Evolutionary conservation across 495 filamentous ascomycete species (phyloP).

Genomic region (Penicillium bialowiezense): DNA sequence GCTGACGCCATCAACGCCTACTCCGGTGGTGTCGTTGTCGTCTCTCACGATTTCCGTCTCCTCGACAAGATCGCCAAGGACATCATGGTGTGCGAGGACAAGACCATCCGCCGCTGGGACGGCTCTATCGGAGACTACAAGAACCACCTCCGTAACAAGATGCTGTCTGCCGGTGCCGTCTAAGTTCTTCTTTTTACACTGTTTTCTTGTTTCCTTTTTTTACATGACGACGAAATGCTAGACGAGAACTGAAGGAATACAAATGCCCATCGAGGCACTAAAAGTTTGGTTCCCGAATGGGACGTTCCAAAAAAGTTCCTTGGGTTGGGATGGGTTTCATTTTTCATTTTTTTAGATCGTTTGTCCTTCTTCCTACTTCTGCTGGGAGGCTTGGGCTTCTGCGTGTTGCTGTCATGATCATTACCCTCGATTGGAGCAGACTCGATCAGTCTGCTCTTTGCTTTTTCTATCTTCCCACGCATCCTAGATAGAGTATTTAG

Average conservation of each 20-base stretch:
- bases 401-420: conserved; percentile 9
- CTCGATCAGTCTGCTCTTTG: conserved; percentile 5
- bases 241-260: conserved; percentile 36
- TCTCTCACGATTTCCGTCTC: conserved; percentile 97
- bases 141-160: conserved; percentile 98
- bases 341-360: conserved; percentile 21
- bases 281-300: conserved; percentile 20
- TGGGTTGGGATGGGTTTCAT: conserved; percentile 11
- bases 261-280: conserved; percentile 17
- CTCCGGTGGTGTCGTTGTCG: conserved; percentile 94
- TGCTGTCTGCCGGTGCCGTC: conserved; percentile 57
- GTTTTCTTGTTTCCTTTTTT: conserved; percentile 12
- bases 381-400: conserved; percentile 6
- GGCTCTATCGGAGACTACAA: conserved; percentile 93
- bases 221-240: conserved; percentile 44
- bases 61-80: conserved; percentile 99
- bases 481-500: conserved; percentile 21
- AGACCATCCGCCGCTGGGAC: conserved; percentile 84
- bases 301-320: conserved; percentile 10
- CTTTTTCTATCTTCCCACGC: conserved; percentile 9
- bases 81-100: conserved; percentile 98
- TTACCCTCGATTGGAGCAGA: conserved; percentile 4
- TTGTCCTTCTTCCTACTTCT: conserved; percentile 10
- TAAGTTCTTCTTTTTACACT: conserved; percentile 25
- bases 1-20: conserved; percentile 97